Conservation (phyloP, 2,329 filamentous ascomycete genomes). For the Exophiala bonariae region DNA sequence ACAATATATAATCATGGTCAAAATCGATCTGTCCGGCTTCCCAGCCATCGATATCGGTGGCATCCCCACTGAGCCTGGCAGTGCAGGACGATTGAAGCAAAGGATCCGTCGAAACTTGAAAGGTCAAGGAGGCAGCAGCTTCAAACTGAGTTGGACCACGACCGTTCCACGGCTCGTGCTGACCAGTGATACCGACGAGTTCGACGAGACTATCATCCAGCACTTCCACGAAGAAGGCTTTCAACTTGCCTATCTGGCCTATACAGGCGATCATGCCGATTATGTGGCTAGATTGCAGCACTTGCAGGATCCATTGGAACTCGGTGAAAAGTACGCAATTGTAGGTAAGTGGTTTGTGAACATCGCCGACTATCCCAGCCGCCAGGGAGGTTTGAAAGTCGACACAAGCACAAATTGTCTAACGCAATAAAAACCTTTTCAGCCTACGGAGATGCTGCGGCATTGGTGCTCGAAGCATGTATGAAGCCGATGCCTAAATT, state of each 20-base stretch:
- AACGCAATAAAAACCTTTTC: neutral
- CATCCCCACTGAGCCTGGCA: slow-evolving; percentile 8
- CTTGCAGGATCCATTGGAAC: slow-evolving; percentile 55
- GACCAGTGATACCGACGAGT: slow-evolving; percentile 37
- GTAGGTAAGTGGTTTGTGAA: slow-evolving; percentile 53
- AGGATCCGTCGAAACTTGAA: slow-evolving; percentile 12
- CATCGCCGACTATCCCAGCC: too few species aligned
- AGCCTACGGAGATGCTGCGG: slow-evolving; percentile 65
- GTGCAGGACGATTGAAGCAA: slow-evolving; percentile 9
- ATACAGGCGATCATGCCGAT: slow-evolving; percentile 52
- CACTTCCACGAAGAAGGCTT: slow-evolving; percentile 64
- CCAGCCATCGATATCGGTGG: slow-evolving; percentile 23
- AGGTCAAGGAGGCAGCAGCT: slow-evolving; percentile 5
- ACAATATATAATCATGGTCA: too few species aligned
- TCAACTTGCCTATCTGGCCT: slow-evolving; percentile 57
- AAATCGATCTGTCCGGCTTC: slow-evolving; percentile 20
- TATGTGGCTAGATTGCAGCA: slow-evolving; percentile 52
- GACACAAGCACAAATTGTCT: neutral
- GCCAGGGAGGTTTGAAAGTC: too few species aligned
- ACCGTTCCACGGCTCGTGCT: slow-evolving; percentile 22
- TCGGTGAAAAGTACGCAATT: slow-evolving; percentile 62
- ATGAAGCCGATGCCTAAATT: slow-evolving; percentile 58
- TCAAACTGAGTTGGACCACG: slow-evolving; percentile 22
- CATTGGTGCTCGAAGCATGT: slow-evolving; percentile 58
- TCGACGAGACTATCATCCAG: slow-evolving; percentile 54